phyloP scores from a whole-genome alignment of 768 basidiomycete genomes.

The Collybia mongolica region DNA sequence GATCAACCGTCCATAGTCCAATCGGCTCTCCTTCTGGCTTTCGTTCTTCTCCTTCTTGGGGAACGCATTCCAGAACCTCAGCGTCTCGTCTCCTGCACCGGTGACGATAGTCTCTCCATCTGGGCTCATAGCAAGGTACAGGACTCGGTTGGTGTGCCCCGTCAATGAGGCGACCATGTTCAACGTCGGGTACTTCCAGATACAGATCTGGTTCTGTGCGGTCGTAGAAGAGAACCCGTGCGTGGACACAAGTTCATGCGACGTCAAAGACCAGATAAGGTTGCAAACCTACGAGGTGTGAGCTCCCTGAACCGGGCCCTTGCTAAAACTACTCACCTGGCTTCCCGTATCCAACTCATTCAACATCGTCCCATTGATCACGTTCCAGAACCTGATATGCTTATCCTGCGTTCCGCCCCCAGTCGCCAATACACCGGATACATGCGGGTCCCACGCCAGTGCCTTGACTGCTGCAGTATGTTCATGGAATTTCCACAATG shows the following conservation, averaged over 20 bases:
- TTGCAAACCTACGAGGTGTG: conserved; percentile 77
- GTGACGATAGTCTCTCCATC: conserved; percentile 98
- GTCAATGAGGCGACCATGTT: conserved; percentile 94
- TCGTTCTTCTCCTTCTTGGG: conserved; percentile 61
- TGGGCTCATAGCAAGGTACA: conserved; percentile 97
- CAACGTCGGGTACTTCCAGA: conserved; percentile 92
- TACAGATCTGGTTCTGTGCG: conserved; percentile 94
- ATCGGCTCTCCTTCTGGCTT: conserved; percentile 38
- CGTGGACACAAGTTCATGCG: conserved; percentile 96
- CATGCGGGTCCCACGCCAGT: conserved; percentile 97
- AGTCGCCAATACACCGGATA: conserved; percentile 85
- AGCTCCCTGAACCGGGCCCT: conserved; percentile 12
- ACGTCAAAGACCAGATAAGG: conserved; percentile 92
- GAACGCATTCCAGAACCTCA: conserved; percentile 98
- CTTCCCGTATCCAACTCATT: conserved; percentile 92
- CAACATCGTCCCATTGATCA: conserved; percentile 79
- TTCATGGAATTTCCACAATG: conserved; percentile 94
- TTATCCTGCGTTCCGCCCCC: conserved; percentile 99
- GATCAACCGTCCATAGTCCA: conserved; percentile 55
- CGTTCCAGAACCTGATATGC: conserved; percentile 98
- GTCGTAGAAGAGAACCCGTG: conserved; percentile 95
- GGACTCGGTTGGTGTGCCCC: conserved; percentile 92
- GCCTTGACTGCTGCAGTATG: conserved; percentile 98
- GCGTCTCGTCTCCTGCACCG: conserved; percentile 95
- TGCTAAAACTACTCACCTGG: conserved; percentile 58